These are phyloP conservation scores for Hyphodiscus sp. DNA, from an alignment of 2,329 filamentous ascomycete species.

Conservation along the genomic window DNA sequence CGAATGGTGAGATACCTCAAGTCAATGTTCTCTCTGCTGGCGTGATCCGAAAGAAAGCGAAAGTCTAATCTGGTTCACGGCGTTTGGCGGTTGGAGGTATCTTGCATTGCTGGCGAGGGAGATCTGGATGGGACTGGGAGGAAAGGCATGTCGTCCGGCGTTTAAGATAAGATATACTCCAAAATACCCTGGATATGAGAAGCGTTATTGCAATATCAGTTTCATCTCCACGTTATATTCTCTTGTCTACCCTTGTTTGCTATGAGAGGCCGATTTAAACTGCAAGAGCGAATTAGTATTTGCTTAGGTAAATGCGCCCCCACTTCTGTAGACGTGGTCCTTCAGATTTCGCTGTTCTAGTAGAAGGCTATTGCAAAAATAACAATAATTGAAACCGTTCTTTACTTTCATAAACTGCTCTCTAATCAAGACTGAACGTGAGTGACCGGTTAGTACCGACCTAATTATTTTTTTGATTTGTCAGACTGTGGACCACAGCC, in stretches of 20 bases:
- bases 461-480: neutral
- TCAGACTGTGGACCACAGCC: neutral
- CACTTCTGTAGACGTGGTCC: too few species aligned
- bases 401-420: too few species aligned
- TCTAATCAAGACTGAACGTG: too few species aligned
- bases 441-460: neutral
- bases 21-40: constrained; percentile 45
- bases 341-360: too few species aligned
- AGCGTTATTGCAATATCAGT: neutral
- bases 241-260: neutral
- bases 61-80: constrained; percentile 28
- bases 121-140: neutral
- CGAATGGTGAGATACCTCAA: constrained; percentile 5
- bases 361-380: too few species aligned
- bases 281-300: too few species aligned
- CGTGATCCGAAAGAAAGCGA: constrained; percentile 52
- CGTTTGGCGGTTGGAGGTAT: neutral
- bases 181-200: neutral
- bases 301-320: too few species aligned
- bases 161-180: neutral
- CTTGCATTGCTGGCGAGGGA: neutral
- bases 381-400: too few species aligned
- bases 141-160: neutral
- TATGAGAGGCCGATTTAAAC: too few species aligned
- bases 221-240: neutral